Base-by-base conservation (phyloP, 75 land plant genomes). In the Sequoia sempervirens region DNA sequence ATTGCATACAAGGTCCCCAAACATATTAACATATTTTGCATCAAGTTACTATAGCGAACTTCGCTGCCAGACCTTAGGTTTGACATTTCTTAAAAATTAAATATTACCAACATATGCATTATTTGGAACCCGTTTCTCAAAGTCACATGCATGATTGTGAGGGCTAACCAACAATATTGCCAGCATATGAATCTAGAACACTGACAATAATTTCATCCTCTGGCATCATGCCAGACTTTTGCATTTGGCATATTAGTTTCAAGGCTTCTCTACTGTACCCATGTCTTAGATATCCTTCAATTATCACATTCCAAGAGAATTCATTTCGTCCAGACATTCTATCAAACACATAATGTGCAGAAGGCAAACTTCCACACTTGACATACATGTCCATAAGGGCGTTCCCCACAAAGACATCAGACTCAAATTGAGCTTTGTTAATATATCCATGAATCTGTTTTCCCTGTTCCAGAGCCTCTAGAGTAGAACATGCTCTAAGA, bases 381-480 rank as follows among this genome's bases (percentile, higher is more conserved):
- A 89, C 83, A 81, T 93, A 93, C 43, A 93, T 84, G 88, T 91
- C 92, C 1, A 93, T 82, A 47, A 91, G 90, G 17, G 92, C 86
- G 81, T 83, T 90, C 37, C 89, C 90, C 34, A 92, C 81, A 75
- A 20, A 78, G 52, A 43, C 14, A 45, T 78, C 23, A 3, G 47
- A 78, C 30, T 43, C 80, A 40, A 78, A 78, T 43, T 78, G 80
- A n/a, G 46, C 7, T 45, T 78, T 78, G 12, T 20, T 78, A 43
- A 78, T 78, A n/a, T 47, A 78, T 43, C 80, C 80, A 78, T 78
- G 80, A 23, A 78, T 45, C 50, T 78, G 50, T 23, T 78, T 78
- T 26, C 80, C 80, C 47, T 78, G 50, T 26, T 43, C 46, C 50
- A 45, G 1, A 40, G 80, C 80, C 41, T 78, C 50, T 45, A 78